Percentiles rank a stretch among this genome's conserved stretches.
Evolutionary conservation across 192 early-diverging fungal genomes (phyloP).

Genomic region (Podochytrium sp.): DNA sequence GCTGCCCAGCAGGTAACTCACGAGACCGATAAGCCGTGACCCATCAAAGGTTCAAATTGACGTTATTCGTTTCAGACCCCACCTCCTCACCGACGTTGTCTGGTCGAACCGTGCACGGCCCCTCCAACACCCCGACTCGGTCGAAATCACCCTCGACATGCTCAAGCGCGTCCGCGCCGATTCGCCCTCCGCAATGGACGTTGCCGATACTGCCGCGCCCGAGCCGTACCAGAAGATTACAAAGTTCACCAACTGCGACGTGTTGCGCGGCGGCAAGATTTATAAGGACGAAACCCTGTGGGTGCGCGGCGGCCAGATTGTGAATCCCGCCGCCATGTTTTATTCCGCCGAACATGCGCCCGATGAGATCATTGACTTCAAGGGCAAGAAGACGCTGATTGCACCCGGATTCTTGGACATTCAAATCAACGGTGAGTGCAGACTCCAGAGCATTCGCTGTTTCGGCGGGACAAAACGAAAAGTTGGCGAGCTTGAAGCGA

Average conservation of each 20-base stretch:
- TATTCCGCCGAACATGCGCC: constrained; percentile 68
- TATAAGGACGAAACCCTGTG: constrained; percentile 74
- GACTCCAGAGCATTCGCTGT: no score
- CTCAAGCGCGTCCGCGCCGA: not conserved
- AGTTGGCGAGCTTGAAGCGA: not conserved
- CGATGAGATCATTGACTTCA: constrained; percentile 72
- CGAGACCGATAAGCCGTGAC: no score
- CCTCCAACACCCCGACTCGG: constrained; percentile 2
- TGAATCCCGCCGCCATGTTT: constrained; percentile 73
- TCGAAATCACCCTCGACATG: constrained; percentile 14
- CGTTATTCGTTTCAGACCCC: constrained; percentile 1
- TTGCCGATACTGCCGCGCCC: not conserved
- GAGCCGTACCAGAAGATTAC: constrained; percentile 42
- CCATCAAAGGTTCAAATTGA: no score
- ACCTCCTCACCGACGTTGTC: not conserved
- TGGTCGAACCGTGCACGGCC: constrained; percentile 3
- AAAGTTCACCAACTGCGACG: constrained; percentile 77
- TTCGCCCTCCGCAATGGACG: constrained; percentile 10
- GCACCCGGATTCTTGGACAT: constrained; percentile 80
- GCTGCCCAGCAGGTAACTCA: not conserved
- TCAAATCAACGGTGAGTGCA: constrained; percentile 82
- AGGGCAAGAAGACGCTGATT: constrained; percentile 62
- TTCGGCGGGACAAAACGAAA: no score
- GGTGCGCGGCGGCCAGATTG: constrained; percentile 78
- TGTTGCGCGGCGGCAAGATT: constrained; percentile 76